Base-by-base conservation (phyloP, 768 basidiomycete genomes). In the Daedaleopsis nitida region DNA sequence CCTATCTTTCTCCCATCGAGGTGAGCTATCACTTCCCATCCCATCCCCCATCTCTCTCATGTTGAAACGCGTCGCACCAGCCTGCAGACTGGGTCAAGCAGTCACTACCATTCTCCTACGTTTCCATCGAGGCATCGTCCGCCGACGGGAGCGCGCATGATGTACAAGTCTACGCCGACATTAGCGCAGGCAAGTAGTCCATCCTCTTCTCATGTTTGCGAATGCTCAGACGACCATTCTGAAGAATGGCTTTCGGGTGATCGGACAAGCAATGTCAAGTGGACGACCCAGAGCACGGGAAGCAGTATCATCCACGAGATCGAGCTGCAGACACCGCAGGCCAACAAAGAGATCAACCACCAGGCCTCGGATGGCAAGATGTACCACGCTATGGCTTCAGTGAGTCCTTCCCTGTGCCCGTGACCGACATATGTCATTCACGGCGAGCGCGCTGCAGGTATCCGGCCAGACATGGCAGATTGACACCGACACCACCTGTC, bases 81-180 rank as follows among this genome's bases (percentile, higher is more conserved):
- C 75, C 77, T 0, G 66, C 68, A 14, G 74, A 79, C 63, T 71
- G 73, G 57, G 72, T 76, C 48, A 68, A 67, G n/a, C 76, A 77
- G 56, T 78, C 78, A 1, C 54, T 79, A 3, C 77, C 78, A 5
- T 78, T 78, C 63, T 73, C 76, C 10, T 79, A 79, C 55, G 39
- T 79, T 13, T 64, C 71, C 10, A 57, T 79, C 6, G 64, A 69
- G 8, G 75, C 70, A 9, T 44, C 32, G 5, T 65, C 77, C 0
- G 62, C 65, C 17, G 77, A 79, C 52, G 74, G 72, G 8, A 60
- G 62, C 13, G 24, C 68, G 14, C 78, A 79, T 58, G 13, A 27
- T 13, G 72, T 77, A 7, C 73, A 78, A 57, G 65, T 79, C 4
- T 79, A 78, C 58, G 71, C 76, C 0, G 78, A 79, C 58, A 73